phyloP scores from a whole-genome alignment of 2,329 filamentous ascomycete species.

The Arachnomyces sp. region DNA sequence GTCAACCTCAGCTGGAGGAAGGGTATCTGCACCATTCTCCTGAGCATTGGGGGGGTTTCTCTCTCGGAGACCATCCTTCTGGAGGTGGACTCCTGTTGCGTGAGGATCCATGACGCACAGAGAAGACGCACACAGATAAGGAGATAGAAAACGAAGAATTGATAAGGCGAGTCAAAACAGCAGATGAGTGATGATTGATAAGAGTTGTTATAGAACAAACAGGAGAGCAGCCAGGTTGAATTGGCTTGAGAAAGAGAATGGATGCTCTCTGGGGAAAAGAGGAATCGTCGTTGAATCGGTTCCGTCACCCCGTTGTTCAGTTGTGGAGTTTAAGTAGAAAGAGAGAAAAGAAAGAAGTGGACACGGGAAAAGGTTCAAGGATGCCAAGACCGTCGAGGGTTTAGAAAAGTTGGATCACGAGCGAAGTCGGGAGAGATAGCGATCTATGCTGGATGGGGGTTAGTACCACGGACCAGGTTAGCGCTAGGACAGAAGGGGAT shows the following conservation, averaged over 20 bases:
- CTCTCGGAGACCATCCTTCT: constrained; percentile 39
- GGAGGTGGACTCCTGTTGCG: constrained; percentile 29
- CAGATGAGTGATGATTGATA: not conserved
- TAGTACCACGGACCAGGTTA: too few relatives aligned
- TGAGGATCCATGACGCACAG: constrained; percentile 28
- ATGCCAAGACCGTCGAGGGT: too few relatives aligned
- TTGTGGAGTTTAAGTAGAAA: too few relatives aligned
- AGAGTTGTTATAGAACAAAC: not conserved
- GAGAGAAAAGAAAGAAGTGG: too few relatives aligned
- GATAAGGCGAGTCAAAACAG: not conserved
- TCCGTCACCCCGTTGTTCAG: too few relatives aligned
- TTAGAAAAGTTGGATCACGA: too few relatives aligned
- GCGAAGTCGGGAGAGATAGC: too few relatives aligned
- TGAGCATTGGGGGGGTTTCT: constrained; percentile 38
- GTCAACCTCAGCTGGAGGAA: constrained; percentile 20
- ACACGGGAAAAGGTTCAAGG: too few relatives aligned
- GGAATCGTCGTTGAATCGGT: not conserved
- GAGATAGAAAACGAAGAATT: constrained; percentile 2
- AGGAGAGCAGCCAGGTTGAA: constrained; percentile 5
- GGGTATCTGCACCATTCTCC: constrained; percentile 40
- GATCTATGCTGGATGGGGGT: too few relatives aligned
- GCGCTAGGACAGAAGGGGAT: too few relatives aligned
- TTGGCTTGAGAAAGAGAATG: constrained; percentile 1
- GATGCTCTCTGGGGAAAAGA: not conserved
- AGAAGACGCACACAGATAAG: not conserved